Percentiles rank a stretch among this genome's conserved stretches.
Evolutionary conservation across 169 alveolate genomes (phyloP).

Genomic region (Pseudocohnilembus persalinus): DNA sequence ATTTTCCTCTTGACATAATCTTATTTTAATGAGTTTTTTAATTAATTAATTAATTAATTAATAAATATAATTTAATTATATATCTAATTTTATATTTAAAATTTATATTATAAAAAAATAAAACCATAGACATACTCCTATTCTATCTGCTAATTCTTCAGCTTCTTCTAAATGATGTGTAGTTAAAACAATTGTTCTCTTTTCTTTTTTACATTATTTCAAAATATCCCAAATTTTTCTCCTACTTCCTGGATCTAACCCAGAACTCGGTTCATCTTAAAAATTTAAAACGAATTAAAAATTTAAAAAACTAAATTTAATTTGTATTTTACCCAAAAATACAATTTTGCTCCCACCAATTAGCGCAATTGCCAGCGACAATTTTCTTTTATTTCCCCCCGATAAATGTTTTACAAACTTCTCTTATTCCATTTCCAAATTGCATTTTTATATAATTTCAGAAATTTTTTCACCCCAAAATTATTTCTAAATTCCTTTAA

Average conservation of each 20-base stretch:
- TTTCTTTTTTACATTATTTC: constrained; percentile 24
- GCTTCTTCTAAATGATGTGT: constrained; percentile 69
- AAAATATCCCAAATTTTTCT: constrained; percentile 54
- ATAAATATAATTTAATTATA: too few relatives aligned
- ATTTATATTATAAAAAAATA: too few relatives aligned
- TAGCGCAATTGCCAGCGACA: constrained; percentile 84
- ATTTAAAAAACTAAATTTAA: neutral
- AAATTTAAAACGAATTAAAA: neutral
- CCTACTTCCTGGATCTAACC: constrained; percentile 52
- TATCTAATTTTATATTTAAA: too few relatives aligned
- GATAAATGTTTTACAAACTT: constrained; percentile 62
- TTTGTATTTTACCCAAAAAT: constrained; percentile 75
- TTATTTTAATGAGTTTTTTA: constrained; percentile 87
- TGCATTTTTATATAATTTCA: constrained; percentile 55
- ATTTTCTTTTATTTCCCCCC: constrained; percentile 88
- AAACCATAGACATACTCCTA: too few relatives aligned
- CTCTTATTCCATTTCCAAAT: constrained; percentile 52
- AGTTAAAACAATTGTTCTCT: constrained; percentile 47
- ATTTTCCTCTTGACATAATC: constrained; percentile 73
- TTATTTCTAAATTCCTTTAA: constrained; percentile 59
- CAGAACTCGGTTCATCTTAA: constrained; percentile 68
- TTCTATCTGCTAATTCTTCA: constrained; percentile 53
- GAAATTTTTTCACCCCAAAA: constrained; percentile 41
- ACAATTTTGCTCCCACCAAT: constrained; percentile 35
- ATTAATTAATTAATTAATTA: too few relatives aligned